Evolutionary conservation across 495 filamentous ascomycete genomes (phyloP).

Genomic region (Aspergillus asperescens): DNA sequence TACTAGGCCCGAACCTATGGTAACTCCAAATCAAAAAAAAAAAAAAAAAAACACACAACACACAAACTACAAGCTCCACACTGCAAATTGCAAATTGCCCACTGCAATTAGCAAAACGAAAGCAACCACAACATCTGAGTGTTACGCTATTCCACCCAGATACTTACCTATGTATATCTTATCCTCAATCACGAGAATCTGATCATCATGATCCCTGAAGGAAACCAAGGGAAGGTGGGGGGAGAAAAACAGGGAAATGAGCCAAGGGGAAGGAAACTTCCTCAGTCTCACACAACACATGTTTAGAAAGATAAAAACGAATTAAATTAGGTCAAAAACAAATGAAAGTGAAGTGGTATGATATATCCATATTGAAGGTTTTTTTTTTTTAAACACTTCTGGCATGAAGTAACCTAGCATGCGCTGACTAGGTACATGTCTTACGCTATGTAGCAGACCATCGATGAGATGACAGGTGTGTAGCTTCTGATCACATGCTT

Average conservation of each 20-base stretch:
- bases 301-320: neutral
- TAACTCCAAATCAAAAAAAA: slow-evolving; percentile 24
- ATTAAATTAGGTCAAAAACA: neutral
- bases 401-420: too few relatives aligned
- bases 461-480: too few relatives aligned
- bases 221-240: neutral
- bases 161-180: neutral
- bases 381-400: too few relatives aligned
- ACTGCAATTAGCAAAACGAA: too few relatives aligned
- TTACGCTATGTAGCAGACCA: too few relatives aligned
- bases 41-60: neutral
- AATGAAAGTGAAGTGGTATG: neutral
- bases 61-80: too few relatives aligned
- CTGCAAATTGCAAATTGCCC: neutral
- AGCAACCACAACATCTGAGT: neutral
- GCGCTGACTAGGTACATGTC: too few relatives aligned
- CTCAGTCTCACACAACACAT: neutral
- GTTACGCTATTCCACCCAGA: neutral
- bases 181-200: neutral
- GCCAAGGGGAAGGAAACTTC: neutral
- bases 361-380: neutral
- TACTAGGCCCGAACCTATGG: neutral
- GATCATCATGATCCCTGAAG: neutral
- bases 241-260: too few relatives aligned
- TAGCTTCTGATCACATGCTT: too few relatives aligned